A percentile compares a stretch with the other conserved stretches of the same genome.
Evolutionary conservation across 2,329 filamentous ascomycete species (phyloP).

Genomic region (Arachnopeziza araneosa): DNA sequence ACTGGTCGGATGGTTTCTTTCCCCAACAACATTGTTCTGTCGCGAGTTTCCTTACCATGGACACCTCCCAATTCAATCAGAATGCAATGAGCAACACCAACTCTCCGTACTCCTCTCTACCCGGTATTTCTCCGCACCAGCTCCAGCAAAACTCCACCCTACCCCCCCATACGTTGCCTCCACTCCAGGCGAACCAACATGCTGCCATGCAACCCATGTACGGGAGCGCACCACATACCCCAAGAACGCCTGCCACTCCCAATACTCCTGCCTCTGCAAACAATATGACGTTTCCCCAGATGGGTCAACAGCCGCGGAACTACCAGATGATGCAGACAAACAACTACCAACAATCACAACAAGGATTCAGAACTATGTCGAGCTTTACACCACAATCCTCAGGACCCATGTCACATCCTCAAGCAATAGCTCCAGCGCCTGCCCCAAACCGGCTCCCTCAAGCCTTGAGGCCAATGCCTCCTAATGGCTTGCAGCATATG

Average conservation of each 20-base stretch:
- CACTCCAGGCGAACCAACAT: slow-evolving; percentile 44
- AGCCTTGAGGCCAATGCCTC: slow-evolving; percentile 62
- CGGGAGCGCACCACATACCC: slow-evolving; percentile 47
- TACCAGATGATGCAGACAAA: slow-evolving; percentile 27
- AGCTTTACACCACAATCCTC: slow-evolving; percentile 63
- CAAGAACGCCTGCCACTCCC: slow-evolving; percentile 57
- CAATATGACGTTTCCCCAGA: slow-evolving; percentile 49
- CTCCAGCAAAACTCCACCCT: slow-evolving; percentile 36
- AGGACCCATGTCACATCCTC: slow-evolving; percentile 55
- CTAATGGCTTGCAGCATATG: slow-evolving; percentile 50
- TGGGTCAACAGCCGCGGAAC: slow-evolving; percentile 36
- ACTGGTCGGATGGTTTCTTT: slow-evolving; percentile 9
- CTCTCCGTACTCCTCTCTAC: slow-evolving; percentile 25
- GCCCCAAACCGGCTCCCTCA: slow-evolving; percentile 49
- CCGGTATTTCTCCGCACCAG: slow-evolving; percentile 32
- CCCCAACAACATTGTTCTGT: not conserved
- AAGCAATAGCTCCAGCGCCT: slow-evolving; percentile 71
- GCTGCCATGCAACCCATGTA: slow-evolving; percentile 49
- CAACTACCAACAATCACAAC: slow-evolving; percentile 22
- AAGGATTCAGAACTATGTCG: slow-evolving; percentile 47
- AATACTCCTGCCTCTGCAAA: slow-evolving; percentile 52
- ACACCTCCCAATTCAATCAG: slow-evolving; percentile 26
- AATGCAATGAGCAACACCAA: slow-evolving; percentile 28
- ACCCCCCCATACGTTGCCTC: slow-evolving; percentile 47
- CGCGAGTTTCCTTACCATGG: slow-evolving; percentile 18